Percentiles rank a stretch among this genome's conserved stretches.
These are phyloP conservation scores for Ceratobasidium sp. DNA, from an alignment of 1,284 basidiomycete species.

Conservation along the genomic window DNA sequence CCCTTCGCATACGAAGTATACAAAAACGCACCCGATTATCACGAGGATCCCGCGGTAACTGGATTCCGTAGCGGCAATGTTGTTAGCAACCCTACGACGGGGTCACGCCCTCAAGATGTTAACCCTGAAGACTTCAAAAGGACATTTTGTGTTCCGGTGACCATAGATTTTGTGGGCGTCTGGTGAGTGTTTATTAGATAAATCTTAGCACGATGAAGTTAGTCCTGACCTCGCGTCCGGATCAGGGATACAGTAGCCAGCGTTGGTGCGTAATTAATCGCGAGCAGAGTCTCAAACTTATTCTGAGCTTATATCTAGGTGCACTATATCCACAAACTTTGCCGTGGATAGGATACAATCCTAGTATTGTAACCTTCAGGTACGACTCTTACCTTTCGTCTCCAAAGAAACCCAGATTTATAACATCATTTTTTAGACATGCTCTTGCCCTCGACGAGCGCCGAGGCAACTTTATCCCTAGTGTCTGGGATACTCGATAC, in stretches of 20 bases:
- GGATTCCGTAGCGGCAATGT: too few relatives aligned
- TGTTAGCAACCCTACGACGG: not conserved
- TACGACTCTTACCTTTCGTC: not conserved
- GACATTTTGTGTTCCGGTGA: not conserved
- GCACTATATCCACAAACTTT: not conserved
- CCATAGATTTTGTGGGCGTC: not conserved
- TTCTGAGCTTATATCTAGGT: not conserved
- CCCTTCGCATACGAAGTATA: conserved; percentile 1
- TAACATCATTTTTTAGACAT: conserved; percentile 44
- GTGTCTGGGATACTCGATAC: conserved; percentile 11
- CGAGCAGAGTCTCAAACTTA: too few relatives aligned
- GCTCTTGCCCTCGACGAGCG: conserved; percentile 54
- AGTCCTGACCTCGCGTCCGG: not conserved
- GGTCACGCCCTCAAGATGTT: not conserved
- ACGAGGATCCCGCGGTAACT: not conserved
- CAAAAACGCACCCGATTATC: not conserved
- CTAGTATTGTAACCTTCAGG: not conserved
- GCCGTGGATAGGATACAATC: not conserved
- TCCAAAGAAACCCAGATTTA: not conserved
- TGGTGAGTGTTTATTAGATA: not conserved
- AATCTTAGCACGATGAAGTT: not conserved
- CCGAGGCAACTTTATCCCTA: conserved; percentile 52
- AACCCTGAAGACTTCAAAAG: not conserved
- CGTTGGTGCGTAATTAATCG: not conserved
- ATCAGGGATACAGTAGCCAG: not conserved